Percentiles rank a stretch among this genome's conserved stretches.
phyloP scores from a whole-genome alignment of 768 basidiomycete genomes.

The Trametes punicea region DNA sequence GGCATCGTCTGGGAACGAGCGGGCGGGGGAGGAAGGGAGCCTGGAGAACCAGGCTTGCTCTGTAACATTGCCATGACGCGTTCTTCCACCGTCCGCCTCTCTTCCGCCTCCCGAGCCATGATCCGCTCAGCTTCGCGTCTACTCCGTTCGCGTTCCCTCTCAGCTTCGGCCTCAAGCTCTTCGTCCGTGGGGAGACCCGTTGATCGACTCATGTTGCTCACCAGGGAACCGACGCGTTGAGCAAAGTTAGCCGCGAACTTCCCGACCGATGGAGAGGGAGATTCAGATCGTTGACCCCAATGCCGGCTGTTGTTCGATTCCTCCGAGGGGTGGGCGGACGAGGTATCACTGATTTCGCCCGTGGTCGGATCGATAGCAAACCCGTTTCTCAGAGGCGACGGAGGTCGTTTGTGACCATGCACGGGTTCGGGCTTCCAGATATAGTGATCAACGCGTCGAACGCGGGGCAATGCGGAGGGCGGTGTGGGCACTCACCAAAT shows the following conservation, averaged over 20 bases:
- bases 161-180: constrained; percentile 79
- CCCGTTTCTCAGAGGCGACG: constrained; percentile 70
- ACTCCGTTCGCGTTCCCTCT: constrained; percentile 70
- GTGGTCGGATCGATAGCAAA: constrained; percentile 55
- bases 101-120: constrained; percentile 65
- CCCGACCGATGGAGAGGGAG: constrained; percentile 68
- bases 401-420: constrained; percentile 48
- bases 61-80: constrained; percentile 75
- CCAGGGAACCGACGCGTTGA: constrained; percentile 67
- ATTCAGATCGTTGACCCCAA: constrained; percentile 49
- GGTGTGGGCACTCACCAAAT: constrained; percentile 34
- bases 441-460: constrained; percentile 12
- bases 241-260: constrained; percentile 73
- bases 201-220: constrained; percentile 43
- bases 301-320: constrained; percentile 44
- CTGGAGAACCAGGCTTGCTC: constrained; percentile 32
- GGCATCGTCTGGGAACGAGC: constrained; percentile 49
- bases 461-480: background rate
- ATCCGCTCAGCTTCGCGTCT: constrained; percentile 78
- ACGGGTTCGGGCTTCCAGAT: constrained; percentile 43
- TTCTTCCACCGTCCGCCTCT: constrained; percentile 61
- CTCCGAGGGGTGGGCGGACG: constrained; percentile 25
- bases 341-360: constrained; percentile 37
- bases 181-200: constrained; percentile 59
- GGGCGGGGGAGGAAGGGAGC: constrained; percentile 52